phyloP scores from a whole-genome alignment of 2,329 filamentous ascomycete genomes.

The Amauroascus verrucosus region DNA sequence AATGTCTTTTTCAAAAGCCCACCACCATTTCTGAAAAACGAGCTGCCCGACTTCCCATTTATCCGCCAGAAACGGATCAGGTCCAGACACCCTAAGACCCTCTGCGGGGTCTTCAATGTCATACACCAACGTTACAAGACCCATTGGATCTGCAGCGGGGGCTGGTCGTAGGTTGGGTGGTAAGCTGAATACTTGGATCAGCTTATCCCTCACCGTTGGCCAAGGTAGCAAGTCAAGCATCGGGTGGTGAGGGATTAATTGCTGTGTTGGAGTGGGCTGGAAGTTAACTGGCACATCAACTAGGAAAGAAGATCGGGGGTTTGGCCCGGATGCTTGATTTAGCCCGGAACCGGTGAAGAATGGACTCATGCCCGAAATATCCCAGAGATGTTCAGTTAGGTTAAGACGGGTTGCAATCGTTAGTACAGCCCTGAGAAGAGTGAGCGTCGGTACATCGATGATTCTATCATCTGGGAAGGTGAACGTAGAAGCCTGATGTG shows the following conservation, averaged over 20 bases:
- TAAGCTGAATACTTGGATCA: slow-evolving; percentile 44
- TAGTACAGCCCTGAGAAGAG: slow-evolving; percentile 40
- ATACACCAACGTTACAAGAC: slow-evolving; percentile 44
- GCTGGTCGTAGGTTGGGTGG: slow-evolving; percentile 42
- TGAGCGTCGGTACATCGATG: slow-evolving; percentile 42
- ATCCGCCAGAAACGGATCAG: slow-evolving; percentile 40
- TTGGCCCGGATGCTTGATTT: not conserved
- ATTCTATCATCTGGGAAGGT: slow-evolving; percentile 41
- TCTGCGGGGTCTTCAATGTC: slow-evolving; percentile 49
- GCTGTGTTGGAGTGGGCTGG: slow-evolving; percentile 44
- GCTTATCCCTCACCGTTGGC: slow-evolving; percentile 45
- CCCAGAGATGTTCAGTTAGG: slow-evolving; percentile 37
- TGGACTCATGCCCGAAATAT: slow-evolving; percentile 39
- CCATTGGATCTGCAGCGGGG: slow-evolving; percentile 39
- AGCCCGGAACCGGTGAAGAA: slow-evolving; percentile 29
- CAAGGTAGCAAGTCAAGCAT: slow-evolving; percentile 50
- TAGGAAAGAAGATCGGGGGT: not conserved
- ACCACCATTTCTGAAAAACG: slow-evolving; percentile 53
- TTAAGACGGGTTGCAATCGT: slow-evolving; percentile 42
- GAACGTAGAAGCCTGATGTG: slow-evolving; percentile 20
- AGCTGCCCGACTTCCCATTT: slow-evolving; percentile 50
- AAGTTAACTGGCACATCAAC: slow-evolving; percentile 40
- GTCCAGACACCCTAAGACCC: slow-evolving; percentile 43
- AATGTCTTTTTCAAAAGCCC: slow-evolving; percentile 46
- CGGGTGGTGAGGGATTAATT: slow-evolving; percentile 46